These are phyloP conservation scores for Pseudocohnilembus persalinus DNA, from an alignment of 169 alveolate species.

Conservation along the genomic window DNA sequence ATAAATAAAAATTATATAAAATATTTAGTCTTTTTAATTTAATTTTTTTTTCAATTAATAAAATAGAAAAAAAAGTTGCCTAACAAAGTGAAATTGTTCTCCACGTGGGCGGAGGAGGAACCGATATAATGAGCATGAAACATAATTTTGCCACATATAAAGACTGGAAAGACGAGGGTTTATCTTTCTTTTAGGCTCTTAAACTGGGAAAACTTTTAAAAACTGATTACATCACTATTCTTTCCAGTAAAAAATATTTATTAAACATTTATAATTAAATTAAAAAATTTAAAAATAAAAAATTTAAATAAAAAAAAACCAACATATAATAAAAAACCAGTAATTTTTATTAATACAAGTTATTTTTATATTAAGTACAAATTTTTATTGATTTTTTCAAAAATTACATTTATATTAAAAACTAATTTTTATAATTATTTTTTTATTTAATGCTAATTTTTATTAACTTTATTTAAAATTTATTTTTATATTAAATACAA, in stretches of 20 bases:
- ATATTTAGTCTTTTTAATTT: no score
- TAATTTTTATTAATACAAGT: no score
- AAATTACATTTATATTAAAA: no score
- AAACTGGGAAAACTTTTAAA: not conserved
- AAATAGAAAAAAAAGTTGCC: not conserved
- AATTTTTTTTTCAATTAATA: no score
- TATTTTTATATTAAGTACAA: no score
- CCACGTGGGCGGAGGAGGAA: not conserved
- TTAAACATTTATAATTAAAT: no score
- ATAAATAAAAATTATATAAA: no score
- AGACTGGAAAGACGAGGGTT: conserved; percentile 18
- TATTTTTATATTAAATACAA: not conserved
- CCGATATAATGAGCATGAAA: not conserved
- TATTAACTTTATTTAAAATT: not conserved
- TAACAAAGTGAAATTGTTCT: not conserved
- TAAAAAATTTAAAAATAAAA: no score
- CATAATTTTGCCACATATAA: not conserved
- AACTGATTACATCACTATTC: conserved; percentile 10
- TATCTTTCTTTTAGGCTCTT: not conserved
- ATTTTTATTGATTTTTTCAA: no score
- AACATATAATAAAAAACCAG: no score
- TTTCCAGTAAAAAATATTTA: conserved; percentile 20
- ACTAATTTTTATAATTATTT: no score
- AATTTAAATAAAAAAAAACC: no score
- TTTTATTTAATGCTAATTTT: not conserved